Evolutionary conservation across 441 rosid genomes (phyloP), one percentile per base, ranked within the genome.

Genomic region (Jatropha podagrica): DNA sequence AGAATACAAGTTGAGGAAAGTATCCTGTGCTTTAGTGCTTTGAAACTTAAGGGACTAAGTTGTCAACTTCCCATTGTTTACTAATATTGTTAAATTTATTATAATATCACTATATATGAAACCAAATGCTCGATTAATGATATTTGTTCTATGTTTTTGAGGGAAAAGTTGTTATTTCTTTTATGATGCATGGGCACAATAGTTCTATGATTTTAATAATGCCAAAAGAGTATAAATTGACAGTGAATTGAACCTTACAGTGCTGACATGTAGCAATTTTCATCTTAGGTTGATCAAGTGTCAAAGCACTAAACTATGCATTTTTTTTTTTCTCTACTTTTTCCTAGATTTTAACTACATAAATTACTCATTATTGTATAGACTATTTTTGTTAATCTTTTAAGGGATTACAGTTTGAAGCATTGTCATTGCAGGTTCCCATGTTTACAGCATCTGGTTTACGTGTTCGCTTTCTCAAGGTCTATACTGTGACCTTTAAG

Each of bases 371-470:
- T 32, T 32, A 7, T 23, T 64, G 9, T 26, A 49, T 44, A 17
- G 5, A 3, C 32, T 58, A 14, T 32, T 68, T 32, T 63, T 20
- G 12, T 66, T 20, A 15, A 15, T 66, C n/a, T 58, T 65, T 44
- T 0, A 8, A 65, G 56, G 49, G 64, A 71, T 58, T 4, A 74
- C 42, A 7, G 37, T 32, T 72, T 76, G 10, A 44, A 44, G 76
- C 15, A 2, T 12, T 63, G 54, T 59, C 74, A 37, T 74, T 75
- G 51, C 89, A 95, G 99, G 98, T 96, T 76, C 99, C 99, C 52
- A 96, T 96, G 99, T 96, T 96, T 71, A 96, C 99, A 46, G 98
- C 99, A 74, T 96, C 98, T 55, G 97, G 99, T 76, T 79, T 96
- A 85, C 96, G 99, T 3, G 99, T 96, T 73, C 94, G 99, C 58